Evolutionary conservation across 164 flowering plant genomes (phyloP).

Genomic region (Vitis rotundifolia): DNA sequence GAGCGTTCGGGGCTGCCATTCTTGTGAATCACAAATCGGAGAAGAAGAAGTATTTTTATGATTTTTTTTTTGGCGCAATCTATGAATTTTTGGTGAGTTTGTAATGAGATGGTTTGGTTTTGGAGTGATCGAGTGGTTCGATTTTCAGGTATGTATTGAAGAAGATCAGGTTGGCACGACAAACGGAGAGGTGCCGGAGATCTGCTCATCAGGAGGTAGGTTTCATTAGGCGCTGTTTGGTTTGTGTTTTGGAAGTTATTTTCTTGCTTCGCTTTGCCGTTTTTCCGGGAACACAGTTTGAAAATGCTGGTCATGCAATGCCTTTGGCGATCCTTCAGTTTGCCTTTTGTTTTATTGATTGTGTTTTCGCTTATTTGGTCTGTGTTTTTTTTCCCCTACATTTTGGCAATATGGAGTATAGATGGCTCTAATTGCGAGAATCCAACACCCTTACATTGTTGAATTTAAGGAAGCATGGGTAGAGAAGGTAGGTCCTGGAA

Average conservation of each 20-base stretch:
- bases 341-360: too few relatives aligned
- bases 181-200: slow-evolving; percentile 92
- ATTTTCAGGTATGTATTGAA: slow-evolving; percentile 81
- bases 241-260: not conserved
- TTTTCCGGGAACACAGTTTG: not conserved
- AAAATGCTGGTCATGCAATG: too few relatives aligned
- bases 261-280: not conserved
- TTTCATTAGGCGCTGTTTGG: not conserved
- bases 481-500: slow-evolving; percentile 62
- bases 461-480: slow-evolving; percentile 99
- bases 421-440: slow-evolving; percentile 97
- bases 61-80: not conserved
- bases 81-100: slow-evolving; percentile 2
- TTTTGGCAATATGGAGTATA: slow-evolving; percentile 27
- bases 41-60: slow-evolving; percentile 66
- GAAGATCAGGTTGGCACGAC: slow-evolving; percentile 94
- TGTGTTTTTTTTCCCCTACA: not conserved
- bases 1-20: slow-evolving; percentile 98
- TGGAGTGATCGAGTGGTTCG: slow-evolving; percentile 7
- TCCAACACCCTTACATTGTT: slow-evolving; percentile 91
- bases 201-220: slow-evolving; percentile 96
- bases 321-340: too few relatives aligned
- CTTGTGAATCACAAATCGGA: slow-evolving; percentile 86
- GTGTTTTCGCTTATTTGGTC: not conserved
- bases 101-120: slow-evolving; percentile 1